Conservation (phyloP, 306 rosid species). For the Cicer arietinum region DNA sequence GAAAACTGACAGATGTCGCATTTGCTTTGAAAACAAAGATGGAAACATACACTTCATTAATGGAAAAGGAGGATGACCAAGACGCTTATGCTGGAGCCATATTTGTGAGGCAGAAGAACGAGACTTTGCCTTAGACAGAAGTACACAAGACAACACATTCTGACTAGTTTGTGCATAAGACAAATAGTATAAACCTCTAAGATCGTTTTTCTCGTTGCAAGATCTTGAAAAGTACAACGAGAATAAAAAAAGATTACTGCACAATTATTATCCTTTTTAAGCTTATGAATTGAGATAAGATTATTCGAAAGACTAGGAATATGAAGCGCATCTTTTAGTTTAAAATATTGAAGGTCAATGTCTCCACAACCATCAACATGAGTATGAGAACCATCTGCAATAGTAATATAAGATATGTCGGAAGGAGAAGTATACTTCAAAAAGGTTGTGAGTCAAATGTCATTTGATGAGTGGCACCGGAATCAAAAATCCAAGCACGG, state of each 20-base stretch:
- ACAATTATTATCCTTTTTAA: neutral
- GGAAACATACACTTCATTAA: neutral
- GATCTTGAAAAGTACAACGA: neutral
- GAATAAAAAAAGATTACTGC: neutral
- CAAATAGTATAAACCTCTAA: neutral
- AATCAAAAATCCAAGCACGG: too few relatives aligned
- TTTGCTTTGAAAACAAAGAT: neutral
- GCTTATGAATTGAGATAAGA: neutral
- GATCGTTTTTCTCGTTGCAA: neutral
- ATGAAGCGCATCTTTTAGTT: neutral
- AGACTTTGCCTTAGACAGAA: neutral
- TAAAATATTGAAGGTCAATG: neutral
- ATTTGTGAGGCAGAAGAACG: constrained; percentile 1
- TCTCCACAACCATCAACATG: neutral
- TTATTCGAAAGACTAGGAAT: neutral
- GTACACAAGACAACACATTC: neutral
- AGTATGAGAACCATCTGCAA: neutral
- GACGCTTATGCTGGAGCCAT: neutral
- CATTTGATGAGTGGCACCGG: too few relatives aligned
- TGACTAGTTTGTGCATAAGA: neutral
- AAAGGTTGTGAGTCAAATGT: too few relatives aligned
- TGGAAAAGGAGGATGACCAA: neutral
- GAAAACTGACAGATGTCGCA: neutral
- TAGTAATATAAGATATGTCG: neutral
- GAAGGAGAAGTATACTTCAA: neutral